Evolutionary conservation across 1,284 basidiomycete species (phyloP).

Genomic region (Chondrostereum purpureum): DNA sequence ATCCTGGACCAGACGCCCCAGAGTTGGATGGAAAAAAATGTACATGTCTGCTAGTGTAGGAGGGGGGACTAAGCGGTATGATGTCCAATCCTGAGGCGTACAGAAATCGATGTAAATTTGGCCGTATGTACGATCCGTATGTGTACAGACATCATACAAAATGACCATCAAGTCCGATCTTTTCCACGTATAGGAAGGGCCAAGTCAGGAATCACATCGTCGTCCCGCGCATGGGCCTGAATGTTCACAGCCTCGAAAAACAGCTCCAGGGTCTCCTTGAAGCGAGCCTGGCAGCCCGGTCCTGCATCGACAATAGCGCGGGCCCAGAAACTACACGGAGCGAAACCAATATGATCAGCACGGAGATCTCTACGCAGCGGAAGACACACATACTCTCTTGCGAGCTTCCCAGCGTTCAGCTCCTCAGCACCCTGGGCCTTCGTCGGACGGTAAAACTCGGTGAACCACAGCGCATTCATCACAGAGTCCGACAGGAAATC

Average conservation of each 20-base stretch:
- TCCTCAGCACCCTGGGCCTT: slow-evolving; percentile 23
- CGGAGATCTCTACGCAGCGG: no score
- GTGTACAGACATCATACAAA: no score
- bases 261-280: slow-evolving; percentile 46
- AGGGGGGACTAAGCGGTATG: no score
- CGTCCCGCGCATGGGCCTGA: slow-evolving; percentile 46
- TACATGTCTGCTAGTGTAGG: no score
- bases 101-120: no score
- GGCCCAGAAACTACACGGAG: slow-evolving; percentile 39
- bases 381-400: slow-evolving; percentile 40
- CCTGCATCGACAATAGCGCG: slow-evolving; percentile 42
- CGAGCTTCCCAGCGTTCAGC: slow-evolving; percentile 43
- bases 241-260: slow-evolving; percentile 51
- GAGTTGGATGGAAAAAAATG: no score
- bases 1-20: no score
- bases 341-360: no score
- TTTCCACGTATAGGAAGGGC: no score
- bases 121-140: no score
- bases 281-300: slow-evolving; percentile 44
- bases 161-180: no score
- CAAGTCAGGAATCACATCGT: slow-evolving; percentile 40
- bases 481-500: slow-evolving; percentile 39
- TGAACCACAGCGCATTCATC: slow-evolving; percentile 48
- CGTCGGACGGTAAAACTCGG: slow-evolving; percentile 37
- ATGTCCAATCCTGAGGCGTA: no score